Evolutionary conservation across 2,329 filamentous ascomycete species (phyloP), one percentile per base, ranked within the genome.

Genomic region (Dactylellina cionopaga): DNA sequence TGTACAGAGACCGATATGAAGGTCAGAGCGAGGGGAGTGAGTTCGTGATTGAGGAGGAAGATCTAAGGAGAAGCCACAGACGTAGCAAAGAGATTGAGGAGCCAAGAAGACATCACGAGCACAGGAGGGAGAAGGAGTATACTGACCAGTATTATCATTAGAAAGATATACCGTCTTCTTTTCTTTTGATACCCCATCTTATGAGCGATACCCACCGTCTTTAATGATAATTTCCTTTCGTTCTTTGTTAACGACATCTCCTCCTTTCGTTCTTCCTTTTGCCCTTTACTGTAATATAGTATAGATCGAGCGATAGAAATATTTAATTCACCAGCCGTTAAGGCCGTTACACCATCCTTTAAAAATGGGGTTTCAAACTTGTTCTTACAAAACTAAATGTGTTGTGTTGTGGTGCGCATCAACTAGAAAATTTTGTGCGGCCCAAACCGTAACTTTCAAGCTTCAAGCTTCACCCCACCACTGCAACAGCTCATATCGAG

Each of bases 1-100:
- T 89, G 78, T 90, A 90, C 78, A 85, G 89, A 31, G 76, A 86
- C 75, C 87, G 89, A 79, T 89, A 90, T 79, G 82, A 83, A 47
- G 76, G 78, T 29, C 77, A 79, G 66, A 82, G 7, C 17, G 49
- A 55, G 9, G 44, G 17, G 39, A 77, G 78, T 22, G 79, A 77
- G 44, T 82, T 86, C 33, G 41, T 33, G 15, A 17, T 10, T 1
- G 43, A 51, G n/a, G 55, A 44, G 43, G 55, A 49, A 10, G 39
- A 41, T 17, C 29, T 29, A 22, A 47, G 43, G 17, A 13, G 55
- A 11, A 46, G 55, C 10, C 33, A 55, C 24, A 24, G 22, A 11
- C 15, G n/a, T 55, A 55, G 49, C 15, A 19, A 37, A 37, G 56
- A 64, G 27, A 13, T 35, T 35, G 29, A 55, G 31, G 60, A 65